Evolutionary conservation across 1,284 basidiomycete species (phyloP).

Genomic region (Butyriboletus appendiculatus): DNA sequence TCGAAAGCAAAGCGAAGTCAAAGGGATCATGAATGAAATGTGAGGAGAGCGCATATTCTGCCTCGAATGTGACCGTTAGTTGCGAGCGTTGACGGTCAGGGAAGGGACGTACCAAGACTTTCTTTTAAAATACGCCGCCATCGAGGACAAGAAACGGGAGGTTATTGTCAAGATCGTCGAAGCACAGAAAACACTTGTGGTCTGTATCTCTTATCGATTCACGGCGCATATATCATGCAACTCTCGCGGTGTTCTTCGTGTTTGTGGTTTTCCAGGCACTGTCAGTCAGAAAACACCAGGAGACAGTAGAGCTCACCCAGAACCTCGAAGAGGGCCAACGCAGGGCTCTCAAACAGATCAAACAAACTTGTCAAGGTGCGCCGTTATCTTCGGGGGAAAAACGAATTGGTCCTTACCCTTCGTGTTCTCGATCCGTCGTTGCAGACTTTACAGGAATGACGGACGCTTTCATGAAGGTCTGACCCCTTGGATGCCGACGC

Average conservation of each 20-base stretch:
- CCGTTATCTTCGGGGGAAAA: background rate
- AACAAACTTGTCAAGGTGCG: slow-evolving; percentile 26
- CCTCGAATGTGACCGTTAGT: background rate
- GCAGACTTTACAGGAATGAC: slow-evolving; percentile 22
- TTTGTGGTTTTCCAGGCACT: slow-evolving; percentile 17
- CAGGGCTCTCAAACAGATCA: slow-evolving; percentile 24
- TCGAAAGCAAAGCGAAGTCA: slow-evolving; percentile 21
- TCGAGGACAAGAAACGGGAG: slow-evolving; percentile 32
- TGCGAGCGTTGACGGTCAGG: slow-evolving; percentile 11
- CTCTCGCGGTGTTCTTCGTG: background rate
- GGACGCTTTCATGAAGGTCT: slow-evolving; percentile 27
- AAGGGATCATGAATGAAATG: slow-evolving; percentile 27
- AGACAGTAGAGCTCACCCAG: slow-evolving; percentile 19
- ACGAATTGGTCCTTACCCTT: background rate
- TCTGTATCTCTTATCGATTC: slow-evolving; percentile 7
- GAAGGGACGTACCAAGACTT: slow-evolving; percentile 31
- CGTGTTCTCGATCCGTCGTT: background rate
- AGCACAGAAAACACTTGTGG: slow-evolving; percentile 27
- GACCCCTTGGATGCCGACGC: background rate
- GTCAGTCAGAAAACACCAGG: slow-evolving; percentile 32
- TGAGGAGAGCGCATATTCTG: slow-evolving; percentile 18
- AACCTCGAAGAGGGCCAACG: slow-evolving; percentile 29
- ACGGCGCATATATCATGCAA: background rate
- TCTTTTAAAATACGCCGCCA: slow-evolving; percentile 21
- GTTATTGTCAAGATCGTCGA: slow-evolving; percentile 31